Evolutionary conservation across 768 basidiomycete species (phyloP).

Genomic region (Suillus sp.): DNA sequence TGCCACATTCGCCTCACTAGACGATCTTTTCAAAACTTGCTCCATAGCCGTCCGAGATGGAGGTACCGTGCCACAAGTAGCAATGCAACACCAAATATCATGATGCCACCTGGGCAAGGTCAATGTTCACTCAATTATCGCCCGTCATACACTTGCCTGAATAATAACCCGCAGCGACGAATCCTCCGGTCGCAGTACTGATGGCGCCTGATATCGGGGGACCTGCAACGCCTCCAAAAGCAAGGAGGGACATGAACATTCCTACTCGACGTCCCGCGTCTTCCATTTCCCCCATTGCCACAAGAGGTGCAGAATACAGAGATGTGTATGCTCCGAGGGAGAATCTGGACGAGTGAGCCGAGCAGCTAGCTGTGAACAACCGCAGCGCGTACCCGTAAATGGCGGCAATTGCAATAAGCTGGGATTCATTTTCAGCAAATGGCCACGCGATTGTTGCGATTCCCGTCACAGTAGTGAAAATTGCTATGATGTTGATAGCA

Average conservation of each 20-base stretch:
- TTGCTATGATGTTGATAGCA: slow-evolving; percentile 66
- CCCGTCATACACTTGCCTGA: slow-evolving; percentile 35
- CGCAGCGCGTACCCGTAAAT: slow-evolving; percentile 58
- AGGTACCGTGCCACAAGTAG: slow-evolving; percentile 44
- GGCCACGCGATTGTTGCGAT: slow-evolving; percentile 74
- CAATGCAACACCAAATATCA: slow-evolving; percentile 45
- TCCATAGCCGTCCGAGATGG: slow-evolving; percentile 40
- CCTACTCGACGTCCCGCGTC: slow-evolving; percentile 70
- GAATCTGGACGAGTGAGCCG: slow-evolving; percentile 40
- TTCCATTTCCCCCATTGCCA: slow-evolving; percentile 57
- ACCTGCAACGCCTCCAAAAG: slow-evolving; percentile 67
- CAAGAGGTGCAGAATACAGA: slow-evolving; percentile 56
- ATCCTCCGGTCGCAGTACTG: slow-evolving; percentile 51
- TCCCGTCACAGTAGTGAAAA: slow-evolving; percentile 57
- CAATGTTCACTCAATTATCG: neutral
- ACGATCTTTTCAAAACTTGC: slow-evolving; percentile 29
- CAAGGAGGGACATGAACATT: slow-evolving; percentile 60
- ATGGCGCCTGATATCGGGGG: slow-evolving; percentile 79
- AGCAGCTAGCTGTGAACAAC: neutral
- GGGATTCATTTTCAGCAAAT: slow-evolving; percentile 45
- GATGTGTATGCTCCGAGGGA: slow-evolving; percentile 64
- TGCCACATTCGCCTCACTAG: neutral
- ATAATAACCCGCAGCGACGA: slow-evolving; percentile 37
- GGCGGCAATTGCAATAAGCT: slow-evolving; percentile 55
- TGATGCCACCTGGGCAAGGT: slow-evolving; percentile 33